Evolutionary conservation across 495 filamentous ascomycete genomes (phyloP).

Genomic region (Diplogelasinospora grovesii): DNA sequence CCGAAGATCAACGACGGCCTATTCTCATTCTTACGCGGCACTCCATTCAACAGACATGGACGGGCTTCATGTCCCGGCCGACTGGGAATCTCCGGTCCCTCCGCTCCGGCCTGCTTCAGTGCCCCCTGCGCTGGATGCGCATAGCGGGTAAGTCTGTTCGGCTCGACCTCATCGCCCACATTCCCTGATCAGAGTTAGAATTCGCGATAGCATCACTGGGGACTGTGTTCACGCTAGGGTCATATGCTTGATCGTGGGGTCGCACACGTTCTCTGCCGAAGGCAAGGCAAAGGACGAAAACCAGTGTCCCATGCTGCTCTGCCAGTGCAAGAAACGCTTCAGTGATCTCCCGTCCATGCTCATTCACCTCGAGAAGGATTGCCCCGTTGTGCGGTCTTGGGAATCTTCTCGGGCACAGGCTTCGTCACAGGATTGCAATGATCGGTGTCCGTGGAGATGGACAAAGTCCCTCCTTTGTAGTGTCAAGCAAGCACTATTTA

Average conservation of each 20-base stretch:
- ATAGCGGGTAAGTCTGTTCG: too few species aligned
- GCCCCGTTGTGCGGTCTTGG: neutral
- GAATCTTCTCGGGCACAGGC: neutral
- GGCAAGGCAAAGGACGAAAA: neutral
- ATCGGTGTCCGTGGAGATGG: neutral
- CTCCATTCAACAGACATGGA: too few species aligned
- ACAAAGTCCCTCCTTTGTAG: neutral
- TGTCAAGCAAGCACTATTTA: neutral
- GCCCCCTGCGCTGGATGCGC: too few species aligned
- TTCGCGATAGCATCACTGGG: neutral
- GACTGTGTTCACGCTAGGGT: neutral
- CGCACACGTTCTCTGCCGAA: neutral
- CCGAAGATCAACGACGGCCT: too few species aligned
- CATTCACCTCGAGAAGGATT: slow-evolving; percentile 1
- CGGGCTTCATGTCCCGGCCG: too few species aligned
- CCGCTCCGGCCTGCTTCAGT: too few species aligned
- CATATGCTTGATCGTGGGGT: neutral
- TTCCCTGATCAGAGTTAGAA: neutral
- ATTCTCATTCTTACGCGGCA: too few species aligned
- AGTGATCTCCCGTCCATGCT: neutral
- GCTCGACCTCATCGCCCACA: too few species aligned
- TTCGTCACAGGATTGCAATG: neutral
- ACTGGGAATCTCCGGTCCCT: too few species aligned
- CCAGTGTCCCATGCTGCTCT: neutral
- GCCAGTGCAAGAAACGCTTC: neutral